Percentiles rank a stretch among this genome's conserved stretches.
Evolutionary conservation across 139 green algal species (phyloP).

Genomic region (Choricystis sp.): DNA sequence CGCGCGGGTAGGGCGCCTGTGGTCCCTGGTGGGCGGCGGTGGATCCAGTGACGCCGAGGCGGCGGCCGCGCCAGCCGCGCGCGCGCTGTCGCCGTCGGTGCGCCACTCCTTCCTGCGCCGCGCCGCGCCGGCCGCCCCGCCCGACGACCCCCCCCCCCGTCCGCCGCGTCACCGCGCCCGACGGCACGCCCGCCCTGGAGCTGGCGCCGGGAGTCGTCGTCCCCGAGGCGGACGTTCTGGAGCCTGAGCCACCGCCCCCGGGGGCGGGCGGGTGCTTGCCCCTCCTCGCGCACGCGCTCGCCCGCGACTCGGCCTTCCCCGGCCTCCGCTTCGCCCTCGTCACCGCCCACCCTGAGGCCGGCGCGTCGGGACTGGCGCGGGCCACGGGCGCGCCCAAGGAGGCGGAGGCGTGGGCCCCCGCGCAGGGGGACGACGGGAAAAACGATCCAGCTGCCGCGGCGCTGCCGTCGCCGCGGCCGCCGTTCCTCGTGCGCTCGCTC

Average conservation of each 20-base stretch:
- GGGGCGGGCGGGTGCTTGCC: background rate
- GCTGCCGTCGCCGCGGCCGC: too few relatives aligned
- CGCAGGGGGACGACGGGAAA: background rate
- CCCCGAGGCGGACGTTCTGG: background rate
- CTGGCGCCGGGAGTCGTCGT: background rate
- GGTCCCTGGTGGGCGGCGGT: too few relatives aligned
- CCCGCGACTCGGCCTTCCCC: background rate
- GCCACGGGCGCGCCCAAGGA: too few relatives aligned
- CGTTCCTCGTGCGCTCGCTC: conserved; percentile 2
- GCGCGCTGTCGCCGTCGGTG: background rate
- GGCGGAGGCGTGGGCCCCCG: too few relatives aligned
- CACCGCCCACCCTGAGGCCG: background rate
- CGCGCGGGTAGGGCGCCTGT: too few relatives aligned
- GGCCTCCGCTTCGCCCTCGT: background rate
- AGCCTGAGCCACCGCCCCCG: background rate
- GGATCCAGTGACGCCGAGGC: too few relatives aligned
- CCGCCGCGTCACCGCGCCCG: too few relatives aligned
- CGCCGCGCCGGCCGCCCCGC: too few relatives aligned
- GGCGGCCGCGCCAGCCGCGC: background rate
- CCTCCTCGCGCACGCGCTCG: background rate
- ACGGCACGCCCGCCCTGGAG: background rate
- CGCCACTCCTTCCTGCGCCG: background rate
- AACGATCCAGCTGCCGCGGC: too few relatives aligned
- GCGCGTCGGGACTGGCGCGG: background rate
- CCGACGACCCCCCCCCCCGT: too few relatives aligned